Percentiles rank a stretch among this genome's conserved stretches.
These are phyloP conservation scores for Esteya vermicola DNA, from an alignment of 2,329 filamentous ascomycete species.

Conservation along the genomic window DNA sequence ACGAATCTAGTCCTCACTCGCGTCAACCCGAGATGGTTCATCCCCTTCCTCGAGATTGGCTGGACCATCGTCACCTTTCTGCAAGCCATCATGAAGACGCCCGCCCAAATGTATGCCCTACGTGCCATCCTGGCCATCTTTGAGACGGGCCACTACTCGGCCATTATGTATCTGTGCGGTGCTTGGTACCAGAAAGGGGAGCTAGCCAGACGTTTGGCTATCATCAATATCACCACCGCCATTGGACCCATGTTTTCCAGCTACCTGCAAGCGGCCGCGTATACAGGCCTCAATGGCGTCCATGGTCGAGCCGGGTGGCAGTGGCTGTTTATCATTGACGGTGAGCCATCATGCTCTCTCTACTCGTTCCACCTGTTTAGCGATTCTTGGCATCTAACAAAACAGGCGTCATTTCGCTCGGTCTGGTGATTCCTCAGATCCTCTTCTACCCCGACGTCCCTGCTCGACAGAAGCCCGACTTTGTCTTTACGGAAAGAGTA, in stretches of 20 bases:
- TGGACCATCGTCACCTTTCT: conserved; percentile 9
- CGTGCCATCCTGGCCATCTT: conserved; percentile 4
- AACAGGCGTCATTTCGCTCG: conserved; percentile 38
- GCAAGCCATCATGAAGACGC: conserved; percentile 5
- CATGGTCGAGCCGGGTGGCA: conserved; percentile 33
- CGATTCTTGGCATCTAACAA: conserved; percentile 30
- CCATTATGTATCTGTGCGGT: conserved; percentile 7
- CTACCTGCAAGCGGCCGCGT: conserved; percentile 25
- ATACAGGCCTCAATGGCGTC: conserved; percentile 32
- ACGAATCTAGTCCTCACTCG: conserved; percentile 2
- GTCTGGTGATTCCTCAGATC: conserved; percentile 34
- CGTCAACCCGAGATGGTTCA: conserved; percentile 6
- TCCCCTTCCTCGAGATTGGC: conserved; percentile 6
- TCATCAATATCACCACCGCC: conserved; percentile 4
- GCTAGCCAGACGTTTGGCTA: conserved; percentile 5
- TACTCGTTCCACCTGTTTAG: neutral
- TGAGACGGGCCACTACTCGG: conserved; percentile 9
- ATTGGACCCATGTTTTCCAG: conserved; percentile 15
- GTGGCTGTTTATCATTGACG: conserved; percentile 16
- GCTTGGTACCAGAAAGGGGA: conserved; percentile 8
- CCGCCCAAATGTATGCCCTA: conserved; percentile 8
- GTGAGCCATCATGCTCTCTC: neutral
- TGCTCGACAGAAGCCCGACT: conserved; percentile 18
- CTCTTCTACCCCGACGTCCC: conserved; percentile 27
- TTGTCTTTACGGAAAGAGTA: conserved; percentile 2